A percentile compares a stretch with the other conserved stretches of the same genome.
phyloP scores from a whole-genome alignment of 305 asterid species.

The Solanum hybrid region DNA sequence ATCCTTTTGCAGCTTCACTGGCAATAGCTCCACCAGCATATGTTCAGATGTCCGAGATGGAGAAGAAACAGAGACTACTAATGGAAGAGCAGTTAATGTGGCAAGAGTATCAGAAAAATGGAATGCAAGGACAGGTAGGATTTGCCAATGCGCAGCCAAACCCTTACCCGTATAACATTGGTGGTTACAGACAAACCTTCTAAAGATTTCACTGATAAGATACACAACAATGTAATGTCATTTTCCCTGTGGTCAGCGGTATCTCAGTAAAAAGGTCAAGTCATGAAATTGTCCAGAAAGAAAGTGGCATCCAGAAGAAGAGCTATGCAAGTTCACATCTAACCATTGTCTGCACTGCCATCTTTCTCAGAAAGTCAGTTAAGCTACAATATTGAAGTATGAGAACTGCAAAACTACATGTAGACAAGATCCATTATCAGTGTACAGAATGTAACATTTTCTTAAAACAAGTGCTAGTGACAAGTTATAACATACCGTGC shows the following conservation, averaged over 20 bases:
- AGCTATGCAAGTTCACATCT: neutral
- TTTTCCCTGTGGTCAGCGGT: neutral
- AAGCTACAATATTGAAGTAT: neutral
- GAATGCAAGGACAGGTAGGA: constrained; percentile 69
- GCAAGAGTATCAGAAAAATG: constrained; percentile 72
- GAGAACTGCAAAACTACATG: constrained; percentile 5
- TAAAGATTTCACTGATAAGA: constrained; percentile 15
- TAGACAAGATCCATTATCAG: neutral
- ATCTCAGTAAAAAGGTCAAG: neutral
- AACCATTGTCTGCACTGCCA: neutral
- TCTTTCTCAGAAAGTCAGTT: neutral
- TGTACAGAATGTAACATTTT: constrained; percentile 1
- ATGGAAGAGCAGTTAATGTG: constrained; percentile 77
- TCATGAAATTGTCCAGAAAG: neutral
- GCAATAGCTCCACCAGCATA: constrained; percentile 68
- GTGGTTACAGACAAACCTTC: constrained; percentile 37
- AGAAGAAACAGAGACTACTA: constrained; percentile 64
- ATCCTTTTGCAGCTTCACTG: constrained; percentile 81
- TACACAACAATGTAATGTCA: neutral
- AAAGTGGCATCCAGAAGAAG: neutral
- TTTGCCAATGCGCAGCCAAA: constrained; percentile 33
- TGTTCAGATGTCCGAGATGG: constrained; percentile 93
- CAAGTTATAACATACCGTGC: neutral
- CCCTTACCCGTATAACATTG: constrained; percentile 32
- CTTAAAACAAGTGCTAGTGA: neutral